Evolutionary conservation across 2,329 filamentous ascomycete species (phyloP).

Genomic region (Botryotinia convoluta): DNA sequence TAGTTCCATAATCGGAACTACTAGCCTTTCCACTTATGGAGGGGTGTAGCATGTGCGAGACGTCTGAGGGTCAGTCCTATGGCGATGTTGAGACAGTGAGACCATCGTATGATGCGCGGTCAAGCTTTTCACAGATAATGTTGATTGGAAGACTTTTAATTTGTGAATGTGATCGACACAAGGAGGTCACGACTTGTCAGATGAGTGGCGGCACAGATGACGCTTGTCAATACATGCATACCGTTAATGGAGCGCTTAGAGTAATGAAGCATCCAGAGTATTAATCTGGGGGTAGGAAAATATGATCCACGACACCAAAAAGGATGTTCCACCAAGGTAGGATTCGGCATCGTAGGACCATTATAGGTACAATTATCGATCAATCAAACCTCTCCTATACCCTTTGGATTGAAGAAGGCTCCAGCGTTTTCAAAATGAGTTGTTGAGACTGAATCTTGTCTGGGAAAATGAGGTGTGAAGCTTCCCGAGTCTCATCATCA

Average conservation of each 20-base stretch:
- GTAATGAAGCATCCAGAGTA: not conserved
- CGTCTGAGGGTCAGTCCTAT: slow-evolving; percentile 7
- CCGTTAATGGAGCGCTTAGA: not conserved
- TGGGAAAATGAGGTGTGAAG: slow-evolving; percentile 17
- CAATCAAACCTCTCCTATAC: not conserved
- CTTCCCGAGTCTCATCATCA: slow-evolving; percentile 16
- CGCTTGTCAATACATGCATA: not conserved
- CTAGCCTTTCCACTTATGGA: not conserved
- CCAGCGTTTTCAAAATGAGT: not conserved
- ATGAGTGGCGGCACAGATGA: slow-evolving; percentile 1
- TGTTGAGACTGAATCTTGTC: slow-evolving; percentile 12
- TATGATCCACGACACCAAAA: not conserved
- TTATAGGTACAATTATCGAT: not conserved
- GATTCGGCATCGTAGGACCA: not conserved
- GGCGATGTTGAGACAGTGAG: slow-evolving; percentile 11
- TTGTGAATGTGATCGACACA: slow-evolving; percentile 7
- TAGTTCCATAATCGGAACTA: not conserved
- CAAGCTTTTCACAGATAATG: not conserved
- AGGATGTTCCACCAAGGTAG: not conserved
- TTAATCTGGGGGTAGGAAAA: not conserved
- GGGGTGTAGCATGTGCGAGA: not conserved
- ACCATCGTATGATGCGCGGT: not conserved
- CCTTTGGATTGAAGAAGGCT: not conserved
- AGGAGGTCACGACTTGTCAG: slow-evolving; percentile 6
- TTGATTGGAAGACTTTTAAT: slow-evolving; percentile 1